Conservation (phyloP, 257 asterid genomes). For the Perilla frutescens region DNA sequence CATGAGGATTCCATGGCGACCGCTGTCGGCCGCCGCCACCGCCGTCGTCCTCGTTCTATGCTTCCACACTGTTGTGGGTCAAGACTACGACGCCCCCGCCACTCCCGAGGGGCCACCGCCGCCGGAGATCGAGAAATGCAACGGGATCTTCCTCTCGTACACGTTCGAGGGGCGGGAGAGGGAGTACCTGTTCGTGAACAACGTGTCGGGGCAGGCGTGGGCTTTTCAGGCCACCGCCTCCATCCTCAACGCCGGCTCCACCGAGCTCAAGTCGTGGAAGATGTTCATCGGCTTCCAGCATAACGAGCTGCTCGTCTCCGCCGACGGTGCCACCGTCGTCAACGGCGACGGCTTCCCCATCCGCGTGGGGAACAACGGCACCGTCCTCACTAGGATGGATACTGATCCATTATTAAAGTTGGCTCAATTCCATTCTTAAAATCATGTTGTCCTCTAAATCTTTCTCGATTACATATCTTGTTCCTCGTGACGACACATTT, state of each 20-base stretch:
- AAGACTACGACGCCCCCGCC: constrained; percentile 53
- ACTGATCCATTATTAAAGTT: too few relatives aligned
- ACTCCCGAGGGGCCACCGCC: constrained; percentile 36
- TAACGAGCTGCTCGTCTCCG: constrained; percentile 73
- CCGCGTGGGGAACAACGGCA: constrained; percentile 68
- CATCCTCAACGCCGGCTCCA: constrained; percentile 61
- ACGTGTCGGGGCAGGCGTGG: constrained; percentile 88
- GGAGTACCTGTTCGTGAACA: constrained; percentile 71
- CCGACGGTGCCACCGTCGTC: constrained; percentile 69
- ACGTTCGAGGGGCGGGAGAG: constrained; percentile 71
- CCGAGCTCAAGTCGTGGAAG: constrained; percentile 80
- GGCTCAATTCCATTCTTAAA: too few relatives aligned
- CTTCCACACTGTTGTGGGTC: constrained; percentile 33
- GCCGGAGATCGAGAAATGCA: constrained; percentile 55
- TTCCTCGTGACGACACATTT: too few relatives aligned
- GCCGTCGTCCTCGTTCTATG: neutral
- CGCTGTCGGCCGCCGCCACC: neutral
- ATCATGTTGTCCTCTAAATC: too few relatives aligned
- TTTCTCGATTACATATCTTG: too few relatives aligned
- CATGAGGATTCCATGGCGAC: constrained; percentile 48
- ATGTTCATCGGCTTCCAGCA: constrained; percentile 66
- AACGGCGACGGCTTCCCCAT: constrained; percentile 65
- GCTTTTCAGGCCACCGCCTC: constrained; percentile 58
- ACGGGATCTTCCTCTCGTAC: constrained; percentile 71
- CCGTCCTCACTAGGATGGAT: too few relatives aligned